A percentile compares a stretch with the other conserved stretches of the same genome.
Evolutionary conservation across 164 flowering plant species (phyloP).

Genomic region (Stephania yunnanensis): DNA sequence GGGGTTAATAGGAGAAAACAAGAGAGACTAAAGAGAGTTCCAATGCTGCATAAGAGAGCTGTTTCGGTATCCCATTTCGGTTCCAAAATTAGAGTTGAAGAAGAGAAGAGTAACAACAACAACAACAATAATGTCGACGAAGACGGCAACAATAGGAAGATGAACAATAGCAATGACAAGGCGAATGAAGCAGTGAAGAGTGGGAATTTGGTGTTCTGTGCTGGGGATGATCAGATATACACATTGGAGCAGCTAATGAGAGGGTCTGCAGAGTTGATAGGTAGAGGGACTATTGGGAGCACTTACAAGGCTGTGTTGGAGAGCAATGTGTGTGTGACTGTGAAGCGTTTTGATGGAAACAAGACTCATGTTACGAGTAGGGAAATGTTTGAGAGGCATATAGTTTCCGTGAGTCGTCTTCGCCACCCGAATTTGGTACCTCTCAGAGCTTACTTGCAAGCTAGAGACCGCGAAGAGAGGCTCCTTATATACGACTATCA

Average conservation of each 20-base stretch:
- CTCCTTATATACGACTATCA: conserved; percentile 82
- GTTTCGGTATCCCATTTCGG: conserved; percentile 8
- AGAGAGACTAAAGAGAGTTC: conserved; percentile 8
- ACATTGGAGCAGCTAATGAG: conserved; percentile 85
- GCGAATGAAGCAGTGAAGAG: conserved; percentile 34
- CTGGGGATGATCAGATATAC: conserved; percentile 70
- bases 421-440: conserved; percentile 92
- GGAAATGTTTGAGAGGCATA: conserved; percentile 65
- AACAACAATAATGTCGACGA: neutral
- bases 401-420: conserved; percentile 71
- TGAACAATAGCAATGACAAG: neutral
- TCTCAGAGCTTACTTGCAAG: conserved; percentile 79
- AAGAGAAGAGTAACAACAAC: neutral
- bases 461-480: conserved; percentile 73
- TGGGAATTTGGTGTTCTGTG: conserved; percentile 75
- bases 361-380: conserved; percentile 35
- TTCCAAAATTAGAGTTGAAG: neutral
- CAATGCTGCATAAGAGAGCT: neutral
- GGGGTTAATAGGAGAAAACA: conserved; percentile 26
- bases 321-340: conserved; percentile 62
- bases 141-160: neutral
- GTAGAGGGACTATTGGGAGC: conserved; percentile 74
- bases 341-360: conserved; percentile 65
- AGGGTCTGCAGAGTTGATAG: conserved; percentile 88
- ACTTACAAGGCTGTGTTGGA: conserved; percentile 93